phyloP scores from a whole-genome alignment of 2,329 filamentous ascomycete species.

The Cladosporium sphaerospermum region DNA sequence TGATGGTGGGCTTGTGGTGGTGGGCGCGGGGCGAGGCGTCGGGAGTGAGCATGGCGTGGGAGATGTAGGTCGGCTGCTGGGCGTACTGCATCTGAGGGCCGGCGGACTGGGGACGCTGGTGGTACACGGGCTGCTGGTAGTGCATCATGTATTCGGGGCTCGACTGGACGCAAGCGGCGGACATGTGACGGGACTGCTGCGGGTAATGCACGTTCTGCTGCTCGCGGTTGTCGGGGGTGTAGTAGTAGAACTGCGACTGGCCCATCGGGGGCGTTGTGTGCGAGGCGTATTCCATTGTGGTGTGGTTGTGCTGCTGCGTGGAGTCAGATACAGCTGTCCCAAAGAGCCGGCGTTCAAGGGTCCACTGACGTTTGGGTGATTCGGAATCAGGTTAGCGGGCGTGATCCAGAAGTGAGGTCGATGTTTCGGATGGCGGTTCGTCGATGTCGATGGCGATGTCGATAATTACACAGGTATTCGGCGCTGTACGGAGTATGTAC shows the following conservation, averaged over 20 bases:
- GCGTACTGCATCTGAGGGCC: conserved; percentile 30
- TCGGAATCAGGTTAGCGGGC: conserved; percentile 4
- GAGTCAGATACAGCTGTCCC: background rate
- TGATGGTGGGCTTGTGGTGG: conserved; percentile 68
- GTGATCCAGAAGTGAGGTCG: background rate
- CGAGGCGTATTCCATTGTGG: conserved; percentile 33
- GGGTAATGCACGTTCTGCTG: conserved; percentile 1
- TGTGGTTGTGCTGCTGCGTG: conserved; percentile 2
- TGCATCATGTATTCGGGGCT: conserved; percentile 41
- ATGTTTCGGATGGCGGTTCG: conserved; percentile 4
- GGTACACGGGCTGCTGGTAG: conserved; percentile 47
- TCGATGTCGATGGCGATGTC: background rate
- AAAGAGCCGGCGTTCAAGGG: background rate
- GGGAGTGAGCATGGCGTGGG: conserved; percentile 63
- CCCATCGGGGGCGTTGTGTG: conserved; percentile 50
- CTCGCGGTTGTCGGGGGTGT: conserved; percentile 56
- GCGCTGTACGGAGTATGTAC: conserved; percentile 7
- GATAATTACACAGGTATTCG: conserved; percentile 4
- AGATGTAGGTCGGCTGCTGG: conserved; percentile 45
- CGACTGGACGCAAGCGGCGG: conserved; percentile 40
- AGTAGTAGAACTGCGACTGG: conserved; percentile 80
- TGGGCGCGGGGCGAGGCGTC: conserved; percentile 68
- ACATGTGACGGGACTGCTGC: conserved; percentile 47
- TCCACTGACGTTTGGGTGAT: conserved; percentile 10
- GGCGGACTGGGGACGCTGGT: conserved; percentile 29